phyloP scores from a whole-genome alignment of 2,329 filamentous ascomycete species.

The Colletotrichum agaves region DNA sequence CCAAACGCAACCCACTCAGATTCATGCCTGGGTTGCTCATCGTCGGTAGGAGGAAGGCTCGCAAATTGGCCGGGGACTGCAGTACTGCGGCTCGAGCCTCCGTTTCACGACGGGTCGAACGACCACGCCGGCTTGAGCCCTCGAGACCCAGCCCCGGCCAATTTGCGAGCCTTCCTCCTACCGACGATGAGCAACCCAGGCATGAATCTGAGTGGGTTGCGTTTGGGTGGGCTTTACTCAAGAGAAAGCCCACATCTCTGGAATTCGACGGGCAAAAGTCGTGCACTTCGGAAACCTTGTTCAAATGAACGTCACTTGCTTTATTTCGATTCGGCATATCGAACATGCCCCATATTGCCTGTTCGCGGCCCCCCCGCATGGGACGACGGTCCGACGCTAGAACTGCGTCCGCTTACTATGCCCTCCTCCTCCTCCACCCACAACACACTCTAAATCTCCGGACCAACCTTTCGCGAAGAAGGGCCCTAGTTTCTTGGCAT shows the following conservation, averaged over 20 bases:
- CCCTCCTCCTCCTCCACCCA: background rate
- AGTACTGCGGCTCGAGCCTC: slow-evolving; percentile 29
- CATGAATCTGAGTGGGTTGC: slow-evolving; percentile 11
- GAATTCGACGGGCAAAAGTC: background rate
- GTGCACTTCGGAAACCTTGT: slow-evolving; percentile 8
- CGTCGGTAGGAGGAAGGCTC: background rate
- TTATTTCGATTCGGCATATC: slow-evolving; percentile 4
- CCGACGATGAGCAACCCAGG: background rate
- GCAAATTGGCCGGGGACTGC: slow-evolving; percentile 9
- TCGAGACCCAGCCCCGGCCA: slow-evolving; percentile 6
- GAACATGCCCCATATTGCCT: slow-evolving; percentile 23
- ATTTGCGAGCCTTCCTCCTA: background rate
- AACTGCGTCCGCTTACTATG: slow-evolving; percentile 9
- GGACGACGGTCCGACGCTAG: slow-evolving; percentile 32
- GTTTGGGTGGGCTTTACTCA: background rate
- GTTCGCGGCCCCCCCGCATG: slow-evolving; percentile 25
- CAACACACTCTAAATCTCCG: background rate
- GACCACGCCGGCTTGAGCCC: slow-evolving; percentile 9
- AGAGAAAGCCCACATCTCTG: background rate
- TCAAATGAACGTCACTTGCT: background rate
- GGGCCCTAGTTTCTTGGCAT: background rate
- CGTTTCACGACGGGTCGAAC: slow-evolving; percentile 24
- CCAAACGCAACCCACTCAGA: background rate
- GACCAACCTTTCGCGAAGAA: background rate
- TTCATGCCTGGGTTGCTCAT: background rate